Evolutionary conservation across 2,329 filamentous ascomycete species (phyloP).

Genomic region (Pseudomassariella vexata): DNA sequence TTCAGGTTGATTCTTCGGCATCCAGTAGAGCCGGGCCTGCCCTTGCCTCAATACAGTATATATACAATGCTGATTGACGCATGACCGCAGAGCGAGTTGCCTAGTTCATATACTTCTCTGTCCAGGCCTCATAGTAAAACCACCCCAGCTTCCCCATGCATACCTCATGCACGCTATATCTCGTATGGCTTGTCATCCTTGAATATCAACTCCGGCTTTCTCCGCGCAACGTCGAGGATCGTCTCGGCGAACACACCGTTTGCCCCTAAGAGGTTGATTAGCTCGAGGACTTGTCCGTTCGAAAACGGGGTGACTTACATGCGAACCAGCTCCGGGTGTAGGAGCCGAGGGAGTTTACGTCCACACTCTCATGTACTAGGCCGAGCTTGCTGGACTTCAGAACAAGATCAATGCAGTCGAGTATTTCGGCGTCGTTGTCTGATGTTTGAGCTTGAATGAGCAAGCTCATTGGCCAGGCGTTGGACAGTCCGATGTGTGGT

Average conservation of each 20-base stretch:
- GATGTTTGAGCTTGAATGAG: conserved; percentile 88
- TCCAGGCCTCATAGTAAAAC: no score
- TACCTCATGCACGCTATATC: conserved; percentile 26
- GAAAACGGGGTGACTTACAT: conserved; percentile 49
- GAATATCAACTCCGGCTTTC: conserved; percentile 86
- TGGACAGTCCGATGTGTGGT: conserved; percentile 71
- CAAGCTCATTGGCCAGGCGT: conserved; percentile 96
- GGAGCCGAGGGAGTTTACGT: conserved; percentile 59
- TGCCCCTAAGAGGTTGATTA: no score
- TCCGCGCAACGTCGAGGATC: conserved; percentile 79
- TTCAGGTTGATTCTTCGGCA: no score
- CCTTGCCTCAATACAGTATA: no score
- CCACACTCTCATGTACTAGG: conserved; percentile 85
- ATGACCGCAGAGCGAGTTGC: no score
- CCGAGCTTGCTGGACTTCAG: conserved; percentile 71
- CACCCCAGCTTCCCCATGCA: background rate
- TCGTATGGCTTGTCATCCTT: conserved; percentile 55
- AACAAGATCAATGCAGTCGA: conserved; percentile 65
- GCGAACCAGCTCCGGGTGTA: conserved; percentile 96
- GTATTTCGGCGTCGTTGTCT: conserved; percentile 77
- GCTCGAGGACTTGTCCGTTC: no score
- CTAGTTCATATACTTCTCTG: no score
- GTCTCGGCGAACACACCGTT: conserved; percentile 95
- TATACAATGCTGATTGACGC: no score
- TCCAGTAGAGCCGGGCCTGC: no score